Evolutionary conservation across 2,329 filamentous ascomycete species (phyloP), one percentile per base, ranked within the genome.

Genomic region (Emmonsiellopsis sp.): DNA sequence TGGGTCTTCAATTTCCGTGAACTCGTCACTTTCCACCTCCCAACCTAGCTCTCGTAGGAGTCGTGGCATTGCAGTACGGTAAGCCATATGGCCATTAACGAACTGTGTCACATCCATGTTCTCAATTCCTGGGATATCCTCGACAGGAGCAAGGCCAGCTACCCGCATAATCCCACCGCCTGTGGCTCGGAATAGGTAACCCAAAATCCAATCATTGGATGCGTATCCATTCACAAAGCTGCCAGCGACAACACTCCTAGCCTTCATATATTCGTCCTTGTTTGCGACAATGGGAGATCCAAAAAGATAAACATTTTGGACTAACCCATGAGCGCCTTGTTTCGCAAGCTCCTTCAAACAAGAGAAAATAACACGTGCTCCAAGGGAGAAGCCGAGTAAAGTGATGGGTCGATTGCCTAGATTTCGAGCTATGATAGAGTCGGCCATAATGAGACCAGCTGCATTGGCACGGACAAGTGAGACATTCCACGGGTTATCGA

Each of bases 401-500:
- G 93, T 98, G 56, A 97, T 84, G 0, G 93, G 93, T 31, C 93
- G 81, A 5, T 90, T 89, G 13, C 93, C 93, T 16, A 98, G 77
- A 65, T 94, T 96, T 48, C 90, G 83, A 62, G 95, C 90, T 56
- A 95, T 87, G 35, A 98, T 76, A 0, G 92, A 96, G 69, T 98
- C 93, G 1, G 93, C 93, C 52, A 98, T 79, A 67, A 98, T 95
- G 46, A 95, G 79, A 2, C 93, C 93, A 7, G 92, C 89, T 53
- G 88, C 79, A 63, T 87, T 91, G 32, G 93, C 93, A 62, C 93
- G 84, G 63, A 93, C 89, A 49, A 95, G 80, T 1, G 93, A 97
- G n/a, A 96, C 91, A 30, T 87, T 89, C 93, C 93, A 98, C 0
- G 93, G 93, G 65, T 98, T 98, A 70, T 98, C 93, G 60, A 98